A percentile compares a stretch with the other conserved stretches of the same genome.
Evolutionary conservation across 2,329 filamentous ascomycete genomes (phyloP).

Genomic region (Berkeleyomyces basicola): DNA sequence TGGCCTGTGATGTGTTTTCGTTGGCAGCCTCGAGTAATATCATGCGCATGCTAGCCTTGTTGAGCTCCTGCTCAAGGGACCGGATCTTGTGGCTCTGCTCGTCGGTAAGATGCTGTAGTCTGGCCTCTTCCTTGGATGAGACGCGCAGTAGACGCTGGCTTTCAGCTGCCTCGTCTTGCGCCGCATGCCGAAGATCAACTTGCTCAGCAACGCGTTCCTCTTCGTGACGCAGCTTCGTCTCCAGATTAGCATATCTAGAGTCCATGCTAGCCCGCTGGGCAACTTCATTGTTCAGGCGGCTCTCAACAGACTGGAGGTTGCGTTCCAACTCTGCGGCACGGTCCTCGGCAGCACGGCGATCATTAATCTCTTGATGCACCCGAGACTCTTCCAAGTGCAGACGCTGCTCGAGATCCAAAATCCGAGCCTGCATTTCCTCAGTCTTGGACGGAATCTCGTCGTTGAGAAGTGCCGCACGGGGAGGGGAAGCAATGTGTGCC

Average conservation of each 20-base stretch:
- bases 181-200: conserved; percentile 42
- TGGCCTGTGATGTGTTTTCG: conserved; percentile 34
- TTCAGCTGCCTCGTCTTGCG: conserved; percentile 57
- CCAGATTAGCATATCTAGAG: conserved; percentile 49
- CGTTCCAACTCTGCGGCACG: conserved; percentile 35
- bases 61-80: conserved; percentile 36
- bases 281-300: conserved; percentile 42
- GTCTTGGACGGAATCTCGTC: conserved; percentile 35
- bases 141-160: conserved; percentile 52
- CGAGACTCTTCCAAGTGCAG: conserved; percentile 31
- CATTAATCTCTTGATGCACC: conserved; percentile 31
- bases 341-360: conserved; percentile 37
- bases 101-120: conserved; percentile 48
- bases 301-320: conserved; percentile 39
- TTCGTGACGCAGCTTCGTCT: conserved; percentile 47
- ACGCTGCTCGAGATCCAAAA: conserved; percentile 43
- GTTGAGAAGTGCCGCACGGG: conserved; percentile 29
- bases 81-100: conserved; percentile 54
- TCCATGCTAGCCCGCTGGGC: conserved; percentile 42
- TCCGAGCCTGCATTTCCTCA: conserved; percentile 41
- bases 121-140: conserved; percentile 55
- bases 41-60: conserved; percentile 42
- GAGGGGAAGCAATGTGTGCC: conserved; percentile 25
- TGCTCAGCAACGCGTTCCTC: conserved; percentile 50
- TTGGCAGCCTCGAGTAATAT: conserved; percentile 54